Evolutionary conservation across 2,329 filamentous ascomycete genomes (phyloP), one percentile per base, ranked within the genome.

Genomic region (Penicillium aurantiogriseum): DNA sequence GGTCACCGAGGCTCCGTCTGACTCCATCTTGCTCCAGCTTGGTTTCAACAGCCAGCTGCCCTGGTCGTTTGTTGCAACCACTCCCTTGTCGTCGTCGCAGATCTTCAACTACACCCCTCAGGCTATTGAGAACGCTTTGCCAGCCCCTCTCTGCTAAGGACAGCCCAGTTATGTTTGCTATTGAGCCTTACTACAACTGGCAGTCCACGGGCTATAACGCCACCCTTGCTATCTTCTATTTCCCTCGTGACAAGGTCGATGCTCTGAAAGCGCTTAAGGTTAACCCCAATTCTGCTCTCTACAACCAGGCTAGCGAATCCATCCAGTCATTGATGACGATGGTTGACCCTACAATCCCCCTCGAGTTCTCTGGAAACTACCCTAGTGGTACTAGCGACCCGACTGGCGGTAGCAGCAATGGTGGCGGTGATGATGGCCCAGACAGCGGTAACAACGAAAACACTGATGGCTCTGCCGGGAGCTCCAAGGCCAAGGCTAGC

Each of bases 341-440:
- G 77, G 90, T 97, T 75, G 93, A 97, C 76, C 85, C 89, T 3
- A 86, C 88, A 3, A 92, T 97, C 70, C 86, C 89, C 58, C 84
- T 93, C 44, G 75, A 71, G 2, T 71, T 80, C 29, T 76, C 78
- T 45, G 76, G 75, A 51, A 67, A 64, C 56, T 63, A 63, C 57
- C 60, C 54, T 9, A 60, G 63, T 39, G 56, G 48, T 44, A 67
- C 42, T 17, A 66, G 69, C 29, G 69, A 76, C 3, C 77, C 76
- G 27, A 70, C 69, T 21, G 71, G 79, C 38, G 77, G 76, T 25
- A 72, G 79, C 51, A 77, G 76, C 57, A 73, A 38, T 11, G 39
- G 33, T 27, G 39, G 42, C 13, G 35, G 15, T 7, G 17, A 33
- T 27, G 75, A 75, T 23, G 70, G 75, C 36, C 68, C 77, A 8